Percentiles rank a stretch among this genome's conserved stretches.
phyloP scores from a whole-genome alignment of 2,329 filamentous ascomycete genomes.

The Xylaria sp. region DNA sequence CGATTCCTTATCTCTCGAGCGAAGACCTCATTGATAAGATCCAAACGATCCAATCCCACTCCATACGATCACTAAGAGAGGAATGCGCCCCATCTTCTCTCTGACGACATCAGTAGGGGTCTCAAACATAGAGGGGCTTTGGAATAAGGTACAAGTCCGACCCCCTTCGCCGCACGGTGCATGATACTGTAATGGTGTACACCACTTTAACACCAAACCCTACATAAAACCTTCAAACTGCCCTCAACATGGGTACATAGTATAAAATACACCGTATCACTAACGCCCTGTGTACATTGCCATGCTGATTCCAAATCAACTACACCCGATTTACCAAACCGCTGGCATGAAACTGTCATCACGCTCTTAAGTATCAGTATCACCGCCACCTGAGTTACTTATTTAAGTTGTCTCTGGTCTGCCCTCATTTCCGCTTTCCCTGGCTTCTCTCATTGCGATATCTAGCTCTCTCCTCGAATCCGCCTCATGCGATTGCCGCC shows the following conservation, averaged over 20 bases:
- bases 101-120: conserved; percentile 34
- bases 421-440: neutral
- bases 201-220: neutral
- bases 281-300: neutral
- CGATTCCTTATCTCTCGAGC: conserved; percentile 22
- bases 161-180: conserved; percentile 12
- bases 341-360: conserved; percentile 35
- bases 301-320: conserved; percentile 35
- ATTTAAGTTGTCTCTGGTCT: conserved; percentile 23
- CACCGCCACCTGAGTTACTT: conserved; percentile 15
- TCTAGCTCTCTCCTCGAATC: neutral
- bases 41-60: neutral
- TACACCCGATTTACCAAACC: conserved; percentile 14
- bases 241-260: neutral
- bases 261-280: conserved; percentile 10
- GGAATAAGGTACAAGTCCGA: neutral
- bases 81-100: neutral
- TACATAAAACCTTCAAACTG: neutral
- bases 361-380: conserved; percentile 16
- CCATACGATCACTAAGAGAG: neutral
- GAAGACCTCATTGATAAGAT: conserved; percentile 1
- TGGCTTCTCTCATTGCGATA: neutral
- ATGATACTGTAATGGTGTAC: conserved; percentile 2
- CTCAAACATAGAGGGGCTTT: conserved; percentile 27
- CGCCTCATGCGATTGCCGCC: conserved; percentile 62